phyloP scores from a whole-genome alignment of 345 rosid genomes.

The Kandelia obovata region DNA sequence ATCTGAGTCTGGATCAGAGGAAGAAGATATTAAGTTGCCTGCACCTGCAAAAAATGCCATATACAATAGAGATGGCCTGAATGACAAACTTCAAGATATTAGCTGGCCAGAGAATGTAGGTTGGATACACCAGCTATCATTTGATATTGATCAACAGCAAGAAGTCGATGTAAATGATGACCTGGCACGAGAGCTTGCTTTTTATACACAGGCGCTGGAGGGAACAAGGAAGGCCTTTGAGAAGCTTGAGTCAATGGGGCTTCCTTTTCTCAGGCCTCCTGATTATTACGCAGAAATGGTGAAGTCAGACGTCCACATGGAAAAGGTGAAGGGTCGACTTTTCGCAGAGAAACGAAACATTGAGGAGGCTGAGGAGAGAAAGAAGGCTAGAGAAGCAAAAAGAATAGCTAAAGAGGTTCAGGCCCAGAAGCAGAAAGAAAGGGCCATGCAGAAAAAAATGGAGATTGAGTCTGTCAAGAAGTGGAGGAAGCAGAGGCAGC shows the following conservation, averaged over 20 bases:
- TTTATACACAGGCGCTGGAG: conserved; percentile 73
- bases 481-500: conserved; percentile 91
- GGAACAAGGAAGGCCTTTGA: conserved; percentile 62
- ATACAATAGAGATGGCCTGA: conserved; percentile 55
- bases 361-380: conserved; percentile 85
- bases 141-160: conserved; percentile 59
- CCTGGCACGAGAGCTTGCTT: conserved; percentile 58
- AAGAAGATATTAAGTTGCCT: conserved; percentile 46
- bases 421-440: conserved; percentile 70
- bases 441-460: conserved; percentile 58
- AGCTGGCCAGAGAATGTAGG: conserved; percentile 64
- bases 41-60: conserved; percentile 58
- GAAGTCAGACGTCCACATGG: conserved; percentile 71
- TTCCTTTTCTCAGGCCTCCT: conserved; percentile 69
- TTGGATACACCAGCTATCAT: conserved; percentile 63
- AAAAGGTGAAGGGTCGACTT: conserved; percentile 69
- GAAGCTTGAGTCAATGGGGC: conserved; percentile 51
- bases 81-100: conserved; percentile 71
- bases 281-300: conserved; percentile 88
- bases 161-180: conserved; percentile 88
- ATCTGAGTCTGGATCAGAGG: conserved; percentile 54
- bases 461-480: conserved; percentile 74
- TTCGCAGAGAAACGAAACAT: conserved; percentile 60
- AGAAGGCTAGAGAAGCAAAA: conserved; percentile 75
- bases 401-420: conserved; percentile 71